These are phyloP conservation scores for Colletotrichum caudatum DNA, from an alignment of 2,329 filamentous ascomycete genomes.

Conservation along the genomic window DNA sequence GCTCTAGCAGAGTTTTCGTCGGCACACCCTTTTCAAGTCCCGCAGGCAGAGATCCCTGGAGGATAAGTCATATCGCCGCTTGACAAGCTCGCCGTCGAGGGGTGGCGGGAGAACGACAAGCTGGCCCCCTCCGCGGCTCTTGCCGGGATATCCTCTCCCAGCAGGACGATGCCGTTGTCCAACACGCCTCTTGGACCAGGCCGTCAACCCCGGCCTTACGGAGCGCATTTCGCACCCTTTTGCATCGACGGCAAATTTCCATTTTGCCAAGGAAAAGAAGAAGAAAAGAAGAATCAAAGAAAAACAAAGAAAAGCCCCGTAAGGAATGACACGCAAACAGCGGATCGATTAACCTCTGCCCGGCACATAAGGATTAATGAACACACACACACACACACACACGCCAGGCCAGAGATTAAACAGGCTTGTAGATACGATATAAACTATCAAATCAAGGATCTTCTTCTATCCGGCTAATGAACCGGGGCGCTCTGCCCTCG, in stretches of 20 bases:
- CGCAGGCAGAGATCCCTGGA: too few species aligned
- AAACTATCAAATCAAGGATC: neutral
- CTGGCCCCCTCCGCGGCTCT: neutral
- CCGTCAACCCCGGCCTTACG: neutral
- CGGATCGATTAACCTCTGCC: conserved; percentile 13
- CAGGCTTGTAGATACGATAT: neutral
- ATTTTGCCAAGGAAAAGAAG: neutral
- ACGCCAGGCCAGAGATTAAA: neutral
- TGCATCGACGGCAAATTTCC: too few species aligned
- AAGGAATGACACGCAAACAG: neutral
- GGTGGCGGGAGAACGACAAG: neutral
- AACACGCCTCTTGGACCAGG: neutral
- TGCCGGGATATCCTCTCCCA: neutral
- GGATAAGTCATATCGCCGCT: neutral
- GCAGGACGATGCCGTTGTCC: neutral
- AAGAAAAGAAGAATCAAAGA: neutral
- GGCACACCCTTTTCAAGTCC: neutral
- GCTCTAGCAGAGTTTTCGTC: neutral
- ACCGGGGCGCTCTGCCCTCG: neutral
- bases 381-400: conserved; percentile 2
- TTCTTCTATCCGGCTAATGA: too few species aligned
- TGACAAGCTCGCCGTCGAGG: neutral
- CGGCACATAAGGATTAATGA: neutral
- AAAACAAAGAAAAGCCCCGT: neutral
- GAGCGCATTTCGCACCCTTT: too few species aligned